Evolutionary conservation across 371 early-diverging fungal genomes (phyloP).

Genomic region (Mucor velutinosus): DNA sequence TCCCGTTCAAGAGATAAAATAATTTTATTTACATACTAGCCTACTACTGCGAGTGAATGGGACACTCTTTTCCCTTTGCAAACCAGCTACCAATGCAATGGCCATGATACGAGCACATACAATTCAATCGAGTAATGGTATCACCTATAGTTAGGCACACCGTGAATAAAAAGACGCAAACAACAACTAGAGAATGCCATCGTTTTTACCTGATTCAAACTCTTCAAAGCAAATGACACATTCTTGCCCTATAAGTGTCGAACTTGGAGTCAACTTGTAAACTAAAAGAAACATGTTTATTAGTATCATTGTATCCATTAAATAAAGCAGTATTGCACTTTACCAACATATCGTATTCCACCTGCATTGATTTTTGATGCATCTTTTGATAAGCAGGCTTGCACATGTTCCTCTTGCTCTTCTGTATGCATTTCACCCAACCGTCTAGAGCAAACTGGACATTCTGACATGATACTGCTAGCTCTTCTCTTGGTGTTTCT

Average conservation of each 20-base stretch:
- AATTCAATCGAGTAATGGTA: slow-evolving; percentile 81
- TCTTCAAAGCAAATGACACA: slow-evolving; percentile 94
- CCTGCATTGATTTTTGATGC: slow-evolving; percentile 35
- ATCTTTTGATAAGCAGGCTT: slow-evolving; percentile 65
- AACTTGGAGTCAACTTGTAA: slow-evolving; percentile 58
- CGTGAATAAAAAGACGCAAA: neutral
- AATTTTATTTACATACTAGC: neutral
- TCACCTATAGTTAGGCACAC: slow-evolving; percentile 40
- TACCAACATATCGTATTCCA: slow-evolving; percentile 73
- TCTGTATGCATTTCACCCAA: slow-evolving; percentile 42
- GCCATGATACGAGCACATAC: slow-evolving; percentile 86
- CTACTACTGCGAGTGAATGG: slow-evolving; percentile 60
- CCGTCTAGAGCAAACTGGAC: slow-evolving; percentile 74
- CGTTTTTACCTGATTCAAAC: slow-evolving; percentile 67
- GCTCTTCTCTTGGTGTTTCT: neutral
- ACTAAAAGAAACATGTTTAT: slow-evolving; percentile 26
- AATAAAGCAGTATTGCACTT: neutral
- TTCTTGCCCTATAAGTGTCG: slow-evolving; percentile 72
- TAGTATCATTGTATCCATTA: neutral
- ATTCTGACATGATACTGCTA: slow-evolving; percentile 59
- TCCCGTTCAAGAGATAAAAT: neutral
- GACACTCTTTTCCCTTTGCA: slow-evolving; percentile 69
- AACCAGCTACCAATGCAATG: slow-evolving; percentile 79
- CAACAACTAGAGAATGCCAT: neutral
- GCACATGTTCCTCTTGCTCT: slow-evolving; percentile 81